These are phyloP conservation scores for Bacterosira constricta DNA, from an alignment of 108 stramenopile species.

Conservation along the genomic window DNA sequence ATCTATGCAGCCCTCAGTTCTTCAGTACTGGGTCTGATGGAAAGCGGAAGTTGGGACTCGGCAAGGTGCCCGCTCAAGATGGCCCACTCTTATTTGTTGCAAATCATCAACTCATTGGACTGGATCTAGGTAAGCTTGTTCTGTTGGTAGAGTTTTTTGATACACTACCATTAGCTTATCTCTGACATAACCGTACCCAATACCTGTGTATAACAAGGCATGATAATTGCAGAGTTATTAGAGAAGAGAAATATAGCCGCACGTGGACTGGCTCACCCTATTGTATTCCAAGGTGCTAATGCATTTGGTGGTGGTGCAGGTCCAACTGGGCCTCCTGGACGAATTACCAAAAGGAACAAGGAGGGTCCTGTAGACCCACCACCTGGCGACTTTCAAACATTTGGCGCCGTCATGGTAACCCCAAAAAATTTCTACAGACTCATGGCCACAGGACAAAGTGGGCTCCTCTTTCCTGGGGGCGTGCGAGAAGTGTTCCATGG, in stretches of 20 bases:
- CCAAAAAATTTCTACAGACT: conserved; percentile 82
- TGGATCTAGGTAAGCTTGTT: too few species aligned
- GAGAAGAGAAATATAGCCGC: conserved; percentile 49
- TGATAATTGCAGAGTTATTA: conserved; percentile 61
- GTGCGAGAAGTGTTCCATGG: conserved; percentile 78
- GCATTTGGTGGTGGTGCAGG: conserved; percentile 20
- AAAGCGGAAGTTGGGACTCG: too few species aligned
- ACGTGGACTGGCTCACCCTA: conserved; percentile 80
- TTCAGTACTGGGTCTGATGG: too few species aligned
- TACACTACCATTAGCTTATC: too few species aligned
- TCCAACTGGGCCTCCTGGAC: neutral
- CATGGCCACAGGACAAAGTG: conserved; percentile 69
- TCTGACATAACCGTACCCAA: too few species aligned
- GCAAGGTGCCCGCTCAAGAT: too few species aligned
- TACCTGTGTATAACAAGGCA: too few species aligned
- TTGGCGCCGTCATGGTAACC: conserved; percentile 89
- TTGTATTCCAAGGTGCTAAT: conserved; percentile 43
- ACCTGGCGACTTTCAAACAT: conserved; percentile 50
- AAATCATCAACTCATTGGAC: conserved; percentile 78
- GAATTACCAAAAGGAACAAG: neutral
- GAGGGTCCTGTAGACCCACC: neutral
- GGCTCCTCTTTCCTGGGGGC: conserved; percentile 88
- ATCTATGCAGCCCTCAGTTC: too few species aligned
- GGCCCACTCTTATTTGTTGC: conserved; percentile 82
- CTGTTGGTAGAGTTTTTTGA: too few species aligned